Evolutionary conservation across 306 rosid genomes (phyloP).

Genomic region (Sechiopsis laciniata): DNA sequence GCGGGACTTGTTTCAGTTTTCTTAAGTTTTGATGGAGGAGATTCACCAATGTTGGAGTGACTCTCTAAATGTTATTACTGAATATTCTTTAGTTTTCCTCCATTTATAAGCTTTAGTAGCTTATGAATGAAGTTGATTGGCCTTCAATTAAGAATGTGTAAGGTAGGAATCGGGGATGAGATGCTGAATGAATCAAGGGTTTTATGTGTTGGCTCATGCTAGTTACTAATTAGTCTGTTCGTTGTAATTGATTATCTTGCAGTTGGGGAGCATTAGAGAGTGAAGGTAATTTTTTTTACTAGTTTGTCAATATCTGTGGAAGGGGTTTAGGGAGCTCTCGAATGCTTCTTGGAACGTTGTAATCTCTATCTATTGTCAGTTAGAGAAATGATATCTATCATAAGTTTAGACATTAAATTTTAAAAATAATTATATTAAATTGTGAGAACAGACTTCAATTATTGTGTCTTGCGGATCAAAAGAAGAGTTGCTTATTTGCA

Average conservation of each 20-base stretch:
- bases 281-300: neutral
- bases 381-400: neutral
- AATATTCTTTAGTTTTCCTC: neutral
- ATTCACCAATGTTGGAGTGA: neutral
- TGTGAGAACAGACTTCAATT: neutral
- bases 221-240: neutral
- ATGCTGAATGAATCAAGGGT: neutral
- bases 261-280: neutral
- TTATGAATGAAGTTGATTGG: neutral
- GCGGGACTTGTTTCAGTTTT: neutral
- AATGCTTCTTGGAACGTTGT: neutral
- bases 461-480: neutral
- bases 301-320: neutral
- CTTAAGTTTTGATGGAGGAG: neutral
- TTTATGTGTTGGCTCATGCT: neutral
- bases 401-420: neutral
- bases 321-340: neutral
- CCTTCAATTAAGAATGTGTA: neutral
- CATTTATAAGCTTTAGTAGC: neutral
- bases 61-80: slow-evolving; percentile 3
- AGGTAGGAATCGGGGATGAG: neutral
- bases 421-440: too few relatives aligned
- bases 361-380: neutral
- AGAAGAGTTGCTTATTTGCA: neutral
- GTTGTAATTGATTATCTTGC: neutral